Percentiles rank a stretch among this genome's conserved stretches.
Evolutionary conservation across 2,329 filamentous ascomycete species (phyloP).

Genomic region (Hymenoscyphus fructigenus): DNA sequence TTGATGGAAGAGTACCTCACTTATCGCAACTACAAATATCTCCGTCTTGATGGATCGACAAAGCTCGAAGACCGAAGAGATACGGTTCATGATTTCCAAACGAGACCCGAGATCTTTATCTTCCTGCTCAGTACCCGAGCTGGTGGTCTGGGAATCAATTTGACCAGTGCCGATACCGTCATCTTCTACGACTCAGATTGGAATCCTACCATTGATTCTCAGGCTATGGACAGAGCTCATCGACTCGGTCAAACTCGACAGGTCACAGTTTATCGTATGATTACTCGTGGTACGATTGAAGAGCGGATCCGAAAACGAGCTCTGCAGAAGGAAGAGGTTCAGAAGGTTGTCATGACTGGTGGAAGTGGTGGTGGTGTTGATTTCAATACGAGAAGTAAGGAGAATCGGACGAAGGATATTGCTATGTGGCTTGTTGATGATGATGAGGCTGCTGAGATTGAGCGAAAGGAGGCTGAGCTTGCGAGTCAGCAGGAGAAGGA

Average conservation of each 20-base stretch:
- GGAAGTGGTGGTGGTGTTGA: constrained; percentile 82
- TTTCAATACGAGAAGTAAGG: constrained; percentile 87
- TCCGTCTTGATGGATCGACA: constrained; percentile 91
- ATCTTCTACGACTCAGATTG: constrained; percentile 99
- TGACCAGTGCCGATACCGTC: constrained; percentile 94
- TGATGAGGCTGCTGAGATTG: constrained; percentile 91
- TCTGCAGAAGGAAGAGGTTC: constrained; percentile 97
- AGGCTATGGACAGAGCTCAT: constrained; percentile 98
- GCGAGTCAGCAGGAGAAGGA: constrained; percentile 57
- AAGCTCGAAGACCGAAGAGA: constrained; percentile 96
- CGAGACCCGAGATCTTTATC: constrained; percentile 90
- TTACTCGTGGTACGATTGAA: constrained; percentile 94
- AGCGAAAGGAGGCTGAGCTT: constrained; percentile 86
- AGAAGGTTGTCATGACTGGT: constrained; percentile 93
- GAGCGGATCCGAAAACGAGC: constrained; percentile 97
- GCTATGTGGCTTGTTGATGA: constrained; percentile 98
- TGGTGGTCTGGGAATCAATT: constrained; percentile 95
- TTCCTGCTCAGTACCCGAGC: constrained; percentile 95
- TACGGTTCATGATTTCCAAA: constrained; percentile 96
- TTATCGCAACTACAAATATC: constrained; percentile 99
- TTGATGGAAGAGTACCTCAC: constrained; percentile 98
- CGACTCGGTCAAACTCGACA: constrained; percentile 93
- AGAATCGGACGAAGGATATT: constrained; percentile 96
- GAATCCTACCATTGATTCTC: constrained; percentile 98
- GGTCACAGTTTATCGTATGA: constrained; percentile 95